Base-by-base conservation (phyloP, 805 yeast genomes). In the Cyberlindnera xylosilytica region DNA sequence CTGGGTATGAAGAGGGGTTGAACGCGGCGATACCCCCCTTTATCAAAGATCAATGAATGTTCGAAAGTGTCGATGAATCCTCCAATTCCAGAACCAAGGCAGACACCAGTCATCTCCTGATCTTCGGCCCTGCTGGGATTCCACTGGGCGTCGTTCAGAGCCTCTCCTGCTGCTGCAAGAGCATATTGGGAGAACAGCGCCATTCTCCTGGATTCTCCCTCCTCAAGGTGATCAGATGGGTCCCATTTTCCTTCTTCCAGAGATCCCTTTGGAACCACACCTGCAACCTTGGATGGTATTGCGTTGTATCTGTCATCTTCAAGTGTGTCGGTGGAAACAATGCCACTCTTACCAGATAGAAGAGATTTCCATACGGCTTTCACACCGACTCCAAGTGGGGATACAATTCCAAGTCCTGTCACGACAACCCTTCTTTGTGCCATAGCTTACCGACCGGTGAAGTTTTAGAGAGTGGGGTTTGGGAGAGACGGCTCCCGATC, bases 1-100 rank as follows among this genome's bases (percentile, higher is more conserved):
- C 76, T 79, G 0, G 99, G 98, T 6, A 93, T 80, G 60, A 91
- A 85, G 42, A 89, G 61, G 2, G 99, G 99, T 37, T 87, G 85
- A 3, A 89, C 80, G 49, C 78, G 79, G 45, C 81, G 76, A 59
- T 83, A 84, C 0, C 85, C 84, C 8, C 68, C 64, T 4, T 57
- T 50, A 16, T 61, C 54, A 46, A 78, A 77, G 2, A 70, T 68
- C 12, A 78, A 70, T 2, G 87, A 63, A 52, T 83, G 87, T 4
- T 77, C 83, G 54, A 79, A 79, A 0, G 78, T 63, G 45, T 87
- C 95, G 15, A 78, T 82, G 36, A 91, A 72, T 2, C 95, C 86
- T 0, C 97, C 98, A 38, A 93, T 86, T 0, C 97, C 96, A 1
- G 96, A 82, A 1, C 98, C 99, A 8, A 91, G 76, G n/a, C 88